Percentiles rank a stretch among this genome's conserved stretches.
Conservation (phyloP, 129 eudicot species). For the Lonicera japonica region DNA sequence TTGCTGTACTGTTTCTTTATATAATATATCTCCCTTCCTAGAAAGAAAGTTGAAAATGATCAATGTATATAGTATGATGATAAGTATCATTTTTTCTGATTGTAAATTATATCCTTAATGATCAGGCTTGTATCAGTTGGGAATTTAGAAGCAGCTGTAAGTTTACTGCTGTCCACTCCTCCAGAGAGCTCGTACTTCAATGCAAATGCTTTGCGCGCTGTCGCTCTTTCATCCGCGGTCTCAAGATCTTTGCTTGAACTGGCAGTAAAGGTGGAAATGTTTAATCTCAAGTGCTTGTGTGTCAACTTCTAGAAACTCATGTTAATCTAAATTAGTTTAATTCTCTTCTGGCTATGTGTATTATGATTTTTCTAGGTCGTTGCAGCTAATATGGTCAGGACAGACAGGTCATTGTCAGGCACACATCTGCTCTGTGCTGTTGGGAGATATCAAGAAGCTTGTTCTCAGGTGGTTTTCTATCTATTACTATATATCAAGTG, state of each 20-base stretch:
- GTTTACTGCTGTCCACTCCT: constrained; percentile 84
- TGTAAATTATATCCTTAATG: constrained; percentile 7
- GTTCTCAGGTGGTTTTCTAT: constrained; percentile 79
- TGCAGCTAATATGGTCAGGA: constrained; percentile 98
- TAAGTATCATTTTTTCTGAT: too few relatives aligned
- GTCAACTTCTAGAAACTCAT: constrained; percentile 4
- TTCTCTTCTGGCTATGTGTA: constrained; percentile 9
- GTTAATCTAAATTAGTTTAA: not conserved
- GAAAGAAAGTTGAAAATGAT: too few relatives aligned
- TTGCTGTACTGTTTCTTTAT: too few relatives aligned
- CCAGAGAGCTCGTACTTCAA: constrained; percentile 92
- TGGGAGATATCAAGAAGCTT: constrained; percentile 97
- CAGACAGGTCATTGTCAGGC: constrained; percentile 89
- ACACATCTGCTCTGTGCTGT: constrained; percentile 97
- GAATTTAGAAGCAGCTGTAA: constrained; percentile 89
- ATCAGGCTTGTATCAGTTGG: constrained; percentile 87
- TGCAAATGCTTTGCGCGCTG: constrained; percentile 91
- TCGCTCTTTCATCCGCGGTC: constrained; percentile 97
- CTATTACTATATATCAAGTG: not conserved
- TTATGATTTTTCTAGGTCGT: constrained; percentile 50
- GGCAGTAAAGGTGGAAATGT: constrained; percentile 69
- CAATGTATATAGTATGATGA: too few relatives aligned
- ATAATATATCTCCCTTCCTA: too few relatives aligned
- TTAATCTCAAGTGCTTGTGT: constrained; percentile 1
- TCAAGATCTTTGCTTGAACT: constrained; percentile 84